phyloP scores from a whole-genome alignment of 202 grass and related monocot species.

The Carex arenaria region DNA sequence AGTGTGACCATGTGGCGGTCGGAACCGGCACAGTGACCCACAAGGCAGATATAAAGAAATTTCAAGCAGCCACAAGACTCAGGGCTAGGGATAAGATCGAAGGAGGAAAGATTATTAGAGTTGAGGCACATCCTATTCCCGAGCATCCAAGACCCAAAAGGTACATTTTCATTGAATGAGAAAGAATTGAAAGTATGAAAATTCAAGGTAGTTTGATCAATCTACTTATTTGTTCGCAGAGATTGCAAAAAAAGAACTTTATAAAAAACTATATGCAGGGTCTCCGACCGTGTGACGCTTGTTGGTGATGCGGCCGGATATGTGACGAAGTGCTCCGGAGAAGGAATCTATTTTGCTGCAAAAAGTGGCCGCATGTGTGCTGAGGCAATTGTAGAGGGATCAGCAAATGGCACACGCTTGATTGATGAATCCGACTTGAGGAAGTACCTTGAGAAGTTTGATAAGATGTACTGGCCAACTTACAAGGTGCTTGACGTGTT shows the following conservation, averaged over 20 bases:
- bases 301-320: conserved; percentile 90
- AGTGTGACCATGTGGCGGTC: conserved; percentile 97
- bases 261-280: conserved; percentile 32
- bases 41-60: conserved; percentile 95
- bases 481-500: conserved; percentile 99
- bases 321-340: conserved; percentile 95
- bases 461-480: conserved; percentile 88
- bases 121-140: conserved; percentile 94
- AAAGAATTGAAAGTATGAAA: background rate
- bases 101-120: conserved; percentile 85
- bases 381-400: conserved; percentile 83
- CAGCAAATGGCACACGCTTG: conserved; percentile 64
- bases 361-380: conserved; percentile 93
- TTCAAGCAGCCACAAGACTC: conserved; percentile 89
- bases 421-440: conserved; percentile 85
- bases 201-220: background rate
- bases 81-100: conserved; percentile 95
- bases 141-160: conserved; percentile 80
- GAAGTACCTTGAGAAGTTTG: conserved; percentile 92
- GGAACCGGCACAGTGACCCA: conserved; percentile 96
- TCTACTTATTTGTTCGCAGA: background rate
- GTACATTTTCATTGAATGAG: conserved; percentile 24
- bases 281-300: conserved; percentile 59
- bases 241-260: background rate
- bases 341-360: conserved; percentile 96